phyloP scores from a whole-genome alignment of 2,329 filamentous ascomycete genomes.

The Macrophomina tecta region DNA sequence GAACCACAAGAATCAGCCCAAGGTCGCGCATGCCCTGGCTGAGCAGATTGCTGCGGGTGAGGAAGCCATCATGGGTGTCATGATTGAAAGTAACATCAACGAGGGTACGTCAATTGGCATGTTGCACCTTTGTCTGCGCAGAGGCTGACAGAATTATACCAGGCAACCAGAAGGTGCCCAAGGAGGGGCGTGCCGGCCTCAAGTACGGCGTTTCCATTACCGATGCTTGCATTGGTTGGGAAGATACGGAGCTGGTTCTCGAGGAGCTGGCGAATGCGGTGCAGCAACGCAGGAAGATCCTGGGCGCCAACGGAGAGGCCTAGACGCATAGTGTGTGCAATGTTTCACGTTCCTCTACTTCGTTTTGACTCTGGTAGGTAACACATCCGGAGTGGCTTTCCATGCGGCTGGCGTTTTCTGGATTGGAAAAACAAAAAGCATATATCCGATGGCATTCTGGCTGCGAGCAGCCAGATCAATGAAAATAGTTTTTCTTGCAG shows the following conservation, averaged over 20 bases:
- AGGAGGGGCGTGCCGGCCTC: constrained; percentile 81
- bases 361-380: not conserved
- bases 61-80: constrained; percentile 89
- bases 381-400: not conserved
- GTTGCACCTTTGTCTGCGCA: not conserved
- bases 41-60: constrained; percentile 87
- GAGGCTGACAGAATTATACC: constrained; percentile 26
- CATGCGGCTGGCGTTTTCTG: not conserved
- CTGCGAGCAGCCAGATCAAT: not conserved
- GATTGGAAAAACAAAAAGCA: constrained; percentile 5
- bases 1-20: constrained; percentile 96
- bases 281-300: constrained; percentile 68
- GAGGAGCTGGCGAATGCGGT: constrained; percentile 81
- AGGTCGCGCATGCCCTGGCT: constrained; percentile 81
- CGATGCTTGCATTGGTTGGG: constrained; percentile 95
- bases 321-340: not conserved
- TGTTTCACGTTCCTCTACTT: not conserved
- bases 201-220: constrained; percentile 97
- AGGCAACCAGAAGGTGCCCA: constrained; percentile 89
- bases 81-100: constrained; percentile 98
- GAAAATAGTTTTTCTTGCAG: not conserved
- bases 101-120: constrained; percentile 67
- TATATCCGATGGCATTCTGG: constrained; percentile 8
- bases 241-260: constrained; percentile 82
- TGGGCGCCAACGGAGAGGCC: constrained; percentile 41